A percentile compares a stretch with the other conserved stretches of the same genome.
Evolutionary conservation across 2,329 filamentous ascomycete species (phyloP).

Genomic region (Penicillium freii): DNA sequence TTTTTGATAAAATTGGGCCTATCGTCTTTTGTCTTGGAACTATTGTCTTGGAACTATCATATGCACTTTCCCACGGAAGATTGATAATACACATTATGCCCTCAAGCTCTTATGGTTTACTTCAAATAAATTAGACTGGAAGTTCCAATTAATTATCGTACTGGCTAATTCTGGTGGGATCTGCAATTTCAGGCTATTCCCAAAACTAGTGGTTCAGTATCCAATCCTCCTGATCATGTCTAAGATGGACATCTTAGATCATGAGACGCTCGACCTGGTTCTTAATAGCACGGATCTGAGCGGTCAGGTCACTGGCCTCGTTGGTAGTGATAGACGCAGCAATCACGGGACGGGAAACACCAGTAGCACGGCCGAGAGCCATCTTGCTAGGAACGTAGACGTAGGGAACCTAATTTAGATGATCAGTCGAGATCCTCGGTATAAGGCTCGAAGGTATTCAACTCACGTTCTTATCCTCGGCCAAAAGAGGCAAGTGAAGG

Average conservation of each 20-base stretch:
- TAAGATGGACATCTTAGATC: neutral
- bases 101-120: neutral
- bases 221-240: neutral
- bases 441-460: neutral
- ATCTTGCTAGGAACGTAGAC: conserved; percentile 76
- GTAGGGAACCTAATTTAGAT: conserved; percentile 51
- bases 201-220: neutral
- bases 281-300: conserved; percentile 84
- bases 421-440: neutral
- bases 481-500: conserved; percentile 82
- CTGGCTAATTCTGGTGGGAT: neutral
- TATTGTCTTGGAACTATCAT: no score
- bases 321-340: conserved; percentile 86
- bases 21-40: no score
- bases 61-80: neutral
- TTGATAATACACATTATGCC: neutral
- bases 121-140: neutral
- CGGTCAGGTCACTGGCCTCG: conserved; percentile 81
- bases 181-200: neutral
- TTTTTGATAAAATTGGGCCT: neutral
- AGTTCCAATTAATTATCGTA: neutral
- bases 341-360: conserved; percentile 85
- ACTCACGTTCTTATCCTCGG: conserved; percentile 66
- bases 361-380: conserved; percentile 82
- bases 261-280: conserved; percentile 87